Base-by-base conservation (phyloP, 306 rosid species). In the Medicago arabica region DNA sequence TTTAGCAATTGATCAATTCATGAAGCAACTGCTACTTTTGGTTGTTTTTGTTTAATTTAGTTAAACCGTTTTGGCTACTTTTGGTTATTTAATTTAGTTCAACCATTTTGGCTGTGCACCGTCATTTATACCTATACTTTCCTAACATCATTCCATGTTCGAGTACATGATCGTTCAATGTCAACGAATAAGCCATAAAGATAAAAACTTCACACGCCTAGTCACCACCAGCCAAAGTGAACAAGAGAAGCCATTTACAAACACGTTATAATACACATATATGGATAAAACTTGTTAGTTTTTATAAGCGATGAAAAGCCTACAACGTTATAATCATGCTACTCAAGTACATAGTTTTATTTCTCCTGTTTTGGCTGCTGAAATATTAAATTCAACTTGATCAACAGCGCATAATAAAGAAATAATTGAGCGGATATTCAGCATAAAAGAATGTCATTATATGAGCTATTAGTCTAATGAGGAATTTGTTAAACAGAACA, bases 331-430 rank as follows among this genome's bases (percentile, higher is more conserved):
- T 39, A 58, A 54, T 50, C 23, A 63, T 7, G 2, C 34, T 55
- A 55, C 34, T 19, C 61, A 9, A 54, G 39, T 49, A 17, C 39
- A 11, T 9, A 23, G 43, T 16, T 46, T n/a, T 60, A 59, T 31
- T 43, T 18, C 60, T 43, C 50, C 18, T 7, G 4, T 43, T 60
- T 61, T 61, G 60, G 71, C 47, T 74, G 62, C 58, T 15, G 44
- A 59, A 61, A 47, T 18, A 60, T 44, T 43, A 46, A 50, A 62
- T 75, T 62, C 39, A 75, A 47, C 78, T 40, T 73, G 44, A 73
- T 59, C 67, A 57, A 14, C 43, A 14, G 67, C 55, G 9, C 55
- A 41, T 12, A 43, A 55, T 41, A 39, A 17, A 19, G 17, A 71
- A 72, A 6, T 11, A 55, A 72, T 72, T 18, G 40, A 41, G 58